These are phyloP conservation scores for Nannochloris sp. DNA, from an alignment of 139 green algal species.

Conservation along the genomic window DNA sequence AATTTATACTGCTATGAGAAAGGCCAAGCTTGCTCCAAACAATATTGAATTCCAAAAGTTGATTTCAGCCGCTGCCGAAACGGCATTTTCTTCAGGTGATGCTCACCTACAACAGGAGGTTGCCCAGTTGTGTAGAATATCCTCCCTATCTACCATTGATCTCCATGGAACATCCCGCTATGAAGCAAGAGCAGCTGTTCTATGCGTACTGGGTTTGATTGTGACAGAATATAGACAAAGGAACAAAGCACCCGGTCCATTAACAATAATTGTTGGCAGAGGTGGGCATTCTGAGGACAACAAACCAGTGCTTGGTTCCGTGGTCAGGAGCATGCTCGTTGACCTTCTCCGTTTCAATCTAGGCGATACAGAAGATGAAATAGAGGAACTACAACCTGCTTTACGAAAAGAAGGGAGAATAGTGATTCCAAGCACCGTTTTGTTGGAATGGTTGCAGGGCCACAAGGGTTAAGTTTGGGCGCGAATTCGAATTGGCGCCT, in stretches of 20 bases:
- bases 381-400: not conserved
- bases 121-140: constrained; percentile 7
- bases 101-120: constrained; percentile 5
- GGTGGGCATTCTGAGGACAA: constrained; percentile 8
- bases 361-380: not conserved
- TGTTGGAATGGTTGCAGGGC: constrained; percentile 5
- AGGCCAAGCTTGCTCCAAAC: constrained; percentile 12
- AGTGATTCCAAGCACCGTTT: constrained; percentile 5
- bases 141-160: constrained; percentile 18
- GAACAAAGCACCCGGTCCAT: not conserved
- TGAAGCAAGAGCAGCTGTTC: constrained; percentile 38
- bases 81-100: constrained; percentile 20
- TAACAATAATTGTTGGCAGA: constrained; percentile 22
- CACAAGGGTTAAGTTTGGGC: not conserved
- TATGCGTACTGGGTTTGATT: constrained; percentile 33
- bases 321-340: constrained; percentile 12
- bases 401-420: constrained; percentile 18
- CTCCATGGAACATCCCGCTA: constrained; percentile 30
- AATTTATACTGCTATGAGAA: constrained; percentile 33
- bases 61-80: constrained; percentile 24
- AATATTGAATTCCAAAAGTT: constrained; percentile 37
- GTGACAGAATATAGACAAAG: constrained; percentile 10
- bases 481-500: not conserved
- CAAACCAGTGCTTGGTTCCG: constrained; percentile 10
- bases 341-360: constrained; percentile 9